Evolutionary conservation across 2,329 filamentous ascomycete genomes (phyloP), one percentile per base, ranked within the genome.

Genomic region (Rugonectria rugulosa): DNA sequence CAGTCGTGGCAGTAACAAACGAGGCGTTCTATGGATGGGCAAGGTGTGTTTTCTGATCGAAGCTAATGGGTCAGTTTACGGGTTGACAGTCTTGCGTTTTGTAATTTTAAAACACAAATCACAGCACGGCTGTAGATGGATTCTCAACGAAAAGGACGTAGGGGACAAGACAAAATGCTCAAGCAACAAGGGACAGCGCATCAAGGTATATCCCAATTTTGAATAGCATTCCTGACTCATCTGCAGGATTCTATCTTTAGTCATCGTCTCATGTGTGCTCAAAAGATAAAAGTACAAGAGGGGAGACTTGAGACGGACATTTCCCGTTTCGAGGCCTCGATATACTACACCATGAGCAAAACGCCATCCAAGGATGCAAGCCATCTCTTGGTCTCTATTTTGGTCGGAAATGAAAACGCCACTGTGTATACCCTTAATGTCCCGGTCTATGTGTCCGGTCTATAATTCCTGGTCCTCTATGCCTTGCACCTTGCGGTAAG

Each of bases 401-500:
- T 54, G 56, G 11, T 46, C 19, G 50, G 47, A 59, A 58, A 61
- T 57, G 45, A 53, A 60, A 68, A 68, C 67, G 64, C 66, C 63
- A 48, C 59, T 50, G 50, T 54, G 7, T 12, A 29, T 29, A 29
- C 42, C 61, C 36, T 53, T 44, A 42, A 37, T 51, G 42, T 19
- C 37, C 48, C 38, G 53, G 46, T 65, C 62, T 68, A 68, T 58
- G 26, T 54, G 15, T 32, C 34, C 43, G 14, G 43, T 68, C 61
- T 69, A 73, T 52, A 69, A 32, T 37, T 63, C 59, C 10, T 48
- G 50, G 24, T 68, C 62, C 29, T 72, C 68, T 37, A 71, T 57
- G 46, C 75, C 80, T 60, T 79, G 77, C 47, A 85, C 59, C 60
- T 79, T 79, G 72, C 83, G 81, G 75, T 92, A 96, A 21, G 87